Percentiles rank a stretch among this genome's conserved stretches.
These are phyloP conservation scores for Chenopodium berlandieri DNA, from an alignment of 148 eudicot genomes.

Conservation along the genomic window DNA sequence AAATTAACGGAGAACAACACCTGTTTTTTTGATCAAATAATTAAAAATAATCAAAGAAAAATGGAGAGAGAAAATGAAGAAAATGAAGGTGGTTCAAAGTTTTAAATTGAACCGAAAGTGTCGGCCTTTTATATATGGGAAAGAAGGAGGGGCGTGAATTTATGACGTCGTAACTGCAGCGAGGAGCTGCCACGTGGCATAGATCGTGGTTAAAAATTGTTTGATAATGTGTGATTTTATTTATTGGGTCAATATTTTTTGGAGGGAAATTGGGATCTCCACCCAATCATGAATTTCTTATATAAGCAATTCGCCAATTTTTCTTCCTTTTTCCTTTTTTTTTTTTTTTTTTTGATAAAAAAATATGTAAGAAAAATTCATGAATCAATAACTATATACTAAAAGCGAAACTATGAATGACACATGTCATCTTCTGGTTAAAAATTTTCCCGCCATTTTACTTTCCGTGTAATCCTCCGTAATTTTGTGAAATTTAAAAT, in stretches of 20 bases:
- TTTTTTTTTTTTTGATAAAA: too few relatives aligned
- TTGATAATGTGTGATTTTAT: not conserved
- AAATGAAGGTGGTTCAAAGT: slow-evolving; percentile 11
- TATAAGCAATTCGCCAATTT: too few relatives aligned
- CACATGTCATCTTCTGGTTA: too few relatives aligned
- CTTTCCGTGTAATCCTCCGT: too few relatives aligned
- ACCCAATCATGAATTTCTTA: not conserved
- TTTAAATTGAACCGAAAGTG: slow-evolving; percentile 11
- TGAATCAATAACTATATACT: too few relatives aligned
- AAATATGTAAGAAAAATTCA: too few relatives aligned
- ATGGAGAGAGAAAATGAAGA: not conserved
- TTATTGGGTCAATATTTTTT: not conserved
- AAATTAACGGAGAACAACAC: not conserved
- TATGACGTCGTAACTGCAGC: not conserved
- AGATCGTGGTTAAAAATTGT: not conserved
- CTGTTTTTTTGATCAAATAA: not conserved
- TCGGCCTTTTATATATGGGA: slow-evolving; percentile 7
- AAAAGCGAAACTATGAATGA: too few relatives aligned
- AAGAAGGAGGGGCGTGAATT: not conserved
- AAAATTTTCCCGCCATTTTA: too few relatives aligned
- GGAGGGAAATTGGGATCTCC: slow-evolving; percentile 8
- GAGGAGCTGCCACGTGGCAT: slow-evolving; percentile 6
- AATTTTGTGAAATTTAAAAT: too few relatives aligned
- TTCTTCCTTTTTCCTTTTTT: not conserved
- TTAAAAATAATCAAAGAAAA: not conserved